These are phyloP conservation scores for Hyparrhenia diplandra DNA, from an alignment of 176 grass and related monocot species.

Conservation along the genomic window DNA sequence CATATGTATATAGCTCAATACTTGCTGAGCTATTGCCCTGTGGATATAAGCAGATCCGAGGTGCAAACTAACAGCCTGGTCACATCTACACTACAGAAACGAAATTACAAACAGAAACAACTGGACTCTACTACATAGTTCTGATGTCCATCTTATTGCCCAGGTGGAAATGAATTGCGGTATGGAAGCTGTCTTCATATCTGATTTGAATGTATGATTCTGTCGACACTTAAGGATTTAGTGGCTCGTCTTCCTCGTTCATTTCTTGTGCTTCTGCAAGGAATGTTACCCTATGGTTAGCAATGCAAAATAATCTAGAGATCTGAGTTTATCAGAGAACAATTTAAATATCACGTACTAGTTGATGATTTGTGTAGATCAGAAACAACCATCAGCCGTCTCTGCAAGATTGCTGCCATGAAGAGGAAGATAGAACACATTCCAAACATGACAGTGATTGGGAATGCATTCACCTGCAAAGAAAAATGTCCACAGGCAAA, in stretches of 20 bases:
- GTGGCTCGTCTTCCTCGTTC: slow-evolving; percentile 53
- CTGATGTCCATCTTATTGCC: slow-evolving; percentile 42
- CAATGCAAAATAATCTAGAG: background rate
- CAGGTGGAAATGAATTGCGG: slow-evolving; percentile 20
- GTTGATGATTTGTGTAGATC: slow-evolving; percentile 72
- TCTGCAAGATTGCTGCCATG: slow-evolving; percentile 88
- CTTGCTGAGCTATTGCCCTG: slow-evolving; percentile 24
- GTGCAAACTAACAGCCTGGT: slow-evolving; percentile 20
- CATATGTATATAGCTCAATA: slow-evolving; percentile 22
- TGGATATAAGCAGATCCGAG: background rate
- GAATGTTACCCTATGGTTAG: slow-evolving; percentile 22
- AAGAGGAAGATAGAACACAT: slow-evolving; percentile 99
- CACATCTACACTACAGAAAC: slow-evolving; percentile 29
- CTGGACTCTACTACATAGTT: background rate
- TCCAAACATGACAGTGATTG: slow-evolving; percentile 92
- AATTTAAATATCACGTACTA: slow-evolving; percentile 32
- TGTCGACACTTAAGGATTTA: slow-evolving; percentile 45
- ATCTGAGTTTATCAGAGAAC: background rate
- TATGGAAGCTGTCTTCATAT: background rate
- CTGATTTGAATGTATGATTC: background rate
- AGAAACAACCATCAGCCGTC: slow-evolving; percentile 74
- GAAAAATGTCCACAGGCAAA: background rate
- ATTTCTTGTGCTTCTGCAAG: slow-evolving; percentile 56
- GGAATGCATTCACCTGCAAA: slow-evolving; percentile 84
- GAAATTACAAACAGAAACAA: slow-evolving; percentile 31